Evolutionary conservation across 805 yeast species (phyloP), one percentile per base, ranked within the genome.

Genomic region (Pichia phayaonensis): DNA sequence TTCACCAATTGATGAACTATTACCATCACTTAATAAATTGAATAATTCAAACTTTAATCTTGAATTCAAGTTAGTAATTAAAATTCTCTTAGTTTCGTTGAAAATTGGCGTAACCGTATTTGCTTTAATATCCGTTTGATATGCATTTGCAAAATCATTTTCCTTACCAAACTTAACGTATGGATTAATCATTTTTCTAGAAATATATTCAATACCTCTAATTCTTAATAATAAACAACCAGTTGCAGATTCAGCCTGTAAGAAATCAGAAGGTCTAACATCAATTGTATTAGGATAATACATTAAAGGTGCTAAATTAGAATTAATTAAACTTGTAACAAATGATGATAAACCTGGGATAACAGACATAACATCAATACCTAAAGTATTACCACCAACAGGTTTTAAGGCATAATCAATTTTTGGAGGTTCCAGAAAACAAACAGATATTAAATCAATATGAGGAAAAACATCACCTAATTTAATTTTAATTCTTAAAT

Each of bases 331-430:
- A 22, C 76, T 73, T 55, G 83, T 85, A 48, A 86, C 90, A 61
- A 86, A 81, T 3, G 81, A 72, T 23, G 87, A 76, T 61, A 86
- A 77, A 54, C 94, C 94, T 4, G 95, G 95, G 56, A 86, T 76
- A 58, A 86, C 74, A 3, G 90, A 81, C 95, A 86, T 86, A 58
- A 86, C 78, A 69, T 86, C 95, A 42, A 86, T 62, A 54, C 95
- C 95, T 53, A 86, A 75, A n/a, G 90, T 83, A 63, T 86, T 92
- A 69, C 95, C 94, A 64, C 94, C 94, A 48, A 86, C 84, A 11
- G 95, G 95, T 63, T 86, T 86, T 72, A 86, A 76, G 21, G 81
- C 84, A 64, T 85, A 86, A 62, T 84, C 90, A 61, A 86, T 84
- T 29, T 76, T 73, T 39, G 94, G 94, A 20, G 92, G 84, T 64